Conservation (phyloP, 345 rosid genomes). For the Pugionium dolabratum region DNA sequence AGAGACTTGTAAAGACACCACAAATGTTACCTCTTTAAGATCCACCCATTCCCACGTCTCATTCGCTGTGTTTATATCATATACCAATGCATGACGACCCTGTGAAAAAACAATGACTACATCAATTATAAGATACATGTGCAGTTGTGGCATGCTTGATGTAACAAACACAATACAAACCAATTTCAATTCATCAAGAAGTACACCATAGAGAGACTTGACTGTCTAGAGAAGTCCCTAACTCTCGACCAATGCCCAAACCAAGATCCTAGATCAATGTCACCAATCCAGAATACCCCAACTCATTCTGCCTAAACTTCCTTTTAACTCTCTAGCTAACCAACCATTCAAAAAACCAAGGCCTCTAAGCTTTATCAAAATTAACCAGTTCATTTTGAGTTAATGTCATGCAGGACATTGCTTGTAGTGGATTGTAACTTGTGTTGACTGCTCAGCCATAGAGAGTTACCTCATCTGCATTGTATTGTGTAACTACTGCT, state of each 20-base stretch:
- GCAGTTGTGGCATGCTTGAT: neutral
- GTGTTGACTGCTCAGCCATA: no score
- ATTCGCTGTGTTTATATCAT: constrained; percentile 61
- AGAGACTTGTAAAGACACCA: constrained; percentile 1
- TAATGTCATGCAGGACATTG: no score
- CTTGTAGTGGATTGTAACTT: no score
- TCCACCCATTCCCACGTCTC: constrained; percentile 99
- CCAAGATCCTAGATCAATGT: neutral
- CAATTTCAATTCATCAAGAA: constrained; percentile 1
- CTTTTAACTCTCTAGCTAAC: neutral
- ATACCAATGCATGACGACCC: constrained; percentile 92
- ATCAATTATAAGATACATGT: constrained; percentile 2
- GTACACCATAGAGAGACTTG: neutral
- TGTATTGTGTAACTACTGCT: constrained; percentile 86
- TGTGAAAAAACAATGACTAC: constrained; percentile 40
- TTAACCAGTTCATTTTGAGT: no score
- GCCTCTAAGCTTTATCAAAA: no score
- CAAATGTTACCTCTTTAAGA: constrained; percentile 70
- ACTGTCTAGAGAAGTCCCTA: neutral
- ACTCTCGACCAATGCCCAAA: neutral
- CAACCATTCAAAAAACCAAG: neutral
- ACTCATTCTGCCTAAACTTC: neutral
- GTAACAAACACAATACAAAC: neutral
- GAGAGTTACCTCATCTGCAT: constrained; percentile 59
- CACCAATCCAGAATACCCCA: neutral